phyloP scores from a whole-genome alignment of 306 rosid genomes.

The Gynostemma pentaphyllum region DNA sequence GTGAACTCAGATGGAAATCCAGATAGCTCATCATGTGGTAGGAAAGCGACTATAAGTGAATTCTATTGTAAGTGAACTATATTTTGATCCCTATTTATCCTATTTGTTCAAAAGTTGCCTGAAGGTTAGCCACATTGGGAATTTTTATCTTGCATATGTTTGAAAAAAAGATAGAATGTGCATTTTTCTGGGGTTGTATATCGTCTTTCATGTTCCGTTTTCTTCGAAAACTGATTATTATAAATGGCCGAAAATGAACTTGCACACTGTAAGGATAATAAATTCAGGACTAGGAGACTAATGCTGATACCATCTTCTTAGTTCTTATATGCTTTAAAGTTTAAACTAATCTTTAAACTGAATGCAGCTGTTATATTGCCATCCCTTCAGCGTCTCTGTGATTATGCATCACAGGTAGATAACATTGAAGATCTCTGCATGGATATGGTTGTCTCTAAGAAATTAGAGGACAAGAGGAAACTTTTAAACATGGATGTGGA shows the following conservation, averaged over 20 bases:
- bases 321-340: not conserved
- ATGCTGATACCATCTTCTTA: not conserved
- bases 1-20: slow-evolving; percentile 32
- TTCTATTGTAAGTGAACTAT: slow-evolving; percentile 37
- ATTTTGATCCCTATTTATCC: not conserved
- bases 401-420: slow-evolving; percentile 25
- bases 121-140: not conserved
- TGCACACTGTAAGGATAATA: not conserved
- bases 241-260: not conserved
- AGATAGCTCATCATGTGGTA: slow-evolving; percentile 34
- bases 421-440: slow-evolving; percentile 20
- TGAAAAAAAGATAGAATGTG: not conserved
- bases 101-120: not conserved
- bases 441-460: slow-evolving; percentile 21
- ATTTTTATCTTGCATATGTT: not conserved
- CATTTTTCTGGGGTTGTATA: not conserved
- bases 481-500: slow-evolving; percentile 31
- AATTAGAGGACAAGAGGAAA: slow-evolving; percentile 23
- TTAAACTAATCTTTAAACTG: slow-evolving; percentile 3
- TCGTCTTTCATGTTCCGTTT: not conserved
- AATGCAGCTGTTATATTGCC: slow-evolving; percentile 64
- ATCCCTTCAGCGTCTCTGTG: slow-evolving; percentile 51
- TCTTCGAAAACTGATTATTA: not conserved
- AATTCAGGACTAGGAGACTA: not conserved
- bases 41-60: slow-evolving; percentile 52